These are phyloP conservation scores for Silene uniflora DNA, from an alignment of 148 eudicot species.

Conservation along the genomic window DNA sequence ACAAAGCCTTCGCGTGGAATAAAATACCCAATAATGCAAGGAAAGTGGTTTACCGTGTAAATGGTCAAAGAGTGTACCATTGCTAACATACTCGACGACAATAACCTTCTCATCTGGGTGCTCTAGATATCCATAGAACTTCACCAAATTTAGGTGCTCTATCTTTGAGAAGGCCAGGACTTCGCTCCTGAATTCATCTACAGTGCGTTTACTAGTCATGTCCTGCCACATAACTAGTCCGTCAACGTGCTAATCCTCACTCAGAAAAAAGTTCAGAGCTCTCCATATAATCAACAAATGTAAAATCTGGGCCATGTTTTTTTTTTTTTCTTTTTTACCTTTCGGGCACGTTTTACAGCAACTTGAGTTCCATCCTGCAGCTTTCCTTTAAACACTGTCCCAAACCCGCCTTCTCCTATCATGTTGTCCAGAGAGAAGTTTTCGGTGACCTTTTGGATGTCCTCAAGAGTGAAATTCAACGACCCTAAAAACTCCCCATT, in stretches of 20 bases:
- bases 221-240: slow-evolving; percentile 36
- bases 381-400: slow-evolving; percentile 60
- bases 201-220: slow-evolving; percentile 23
- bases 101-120: slow-evolving; percentile 55
- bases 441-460: slow-evolving; percentile 56
- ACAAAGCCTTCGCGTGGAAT: background rate
- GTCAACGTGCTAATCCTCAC: background rate
- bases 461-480: slow-evolving; percentile 43
- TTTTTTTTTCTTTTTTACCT: slow-evolving; percentile 32
- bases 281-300: background rate
- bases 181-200: slow-evolving; percentile 62
- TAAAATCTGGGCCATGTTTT: background rate
- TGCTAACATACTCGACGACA: slow-evolving; percentile 62
- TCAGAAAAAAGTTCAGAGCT: background rate
- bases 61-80: slow-evolving; percentile 73
- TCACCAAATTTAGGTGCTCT: slow-evolving; percentile 69
- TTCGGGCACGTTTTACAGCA: slow-evolving; percentile 66
- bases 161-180: slow-evolving; percentile 57
- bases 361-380: slow-evolving; percentile 57
- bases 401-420: slow-evolving; percentile 72
- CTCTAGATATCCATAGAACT: slow-evolving; percentile 61
- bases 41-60: slow-evolving; percentile 52
- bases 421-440: slow-evolving; percentile 47
- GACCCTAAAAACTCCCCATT: slow-evolving; percentile 35
- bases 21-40: background rate